phyloP scores from a whole-genome alignment of 805 yeast species.

The Candida gorgasii region DNA sequence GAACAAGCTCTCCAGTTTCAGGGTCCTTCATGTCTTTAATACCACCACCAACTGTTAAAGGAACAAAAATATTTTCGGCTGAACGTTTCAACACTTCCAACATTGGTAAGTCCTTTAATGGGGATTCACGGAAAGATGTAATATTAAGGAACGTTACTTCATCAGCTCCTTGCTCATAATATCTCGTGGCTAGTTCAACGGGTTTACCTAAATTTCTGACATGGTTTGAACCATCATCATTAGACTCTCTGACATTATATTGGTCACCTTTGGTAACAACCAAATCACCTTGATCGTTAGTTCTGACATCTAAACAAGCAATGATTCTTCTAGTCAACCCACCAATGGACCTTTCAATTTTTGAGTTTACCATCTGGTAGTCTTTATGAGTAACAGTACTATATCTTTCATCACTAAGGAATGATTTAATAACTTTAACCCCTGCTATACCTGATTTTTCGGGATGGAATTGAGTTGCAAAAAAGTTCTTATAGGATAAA shows the following conservation, averaged over 20 bases:
- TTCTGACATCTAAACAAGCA: constrained; percentile 96
- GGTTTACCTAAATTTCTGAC: constrained; percentile 97
- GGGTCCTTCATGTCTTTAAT: constrained; percentile 89
- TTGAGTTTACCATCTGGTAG: constrained; percentile 18
- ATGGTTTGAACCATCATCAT: constrained; percentile 41
- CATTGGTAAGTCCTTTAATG: constrained; percentile 93
- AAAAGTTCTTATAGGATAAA: constrained; percentile 67
- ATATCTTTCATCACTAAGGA: constrained; percentile 50
- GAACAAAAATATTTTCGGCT: constrained; percentile 91
- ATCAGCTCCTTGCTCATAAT: constrained; percentile 94
- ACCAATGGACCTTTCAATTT: constrained; percentile 33
- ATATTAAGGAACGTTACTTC: constrained; percentile 94
- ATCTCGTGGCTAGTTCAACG: constrained; percentile 86
- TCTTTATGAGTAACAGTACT: constrained; percentile 21
- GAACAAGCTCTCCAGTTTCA: constrained; percentile 64
- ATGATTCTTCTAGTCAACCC: constrained; percentile 90
- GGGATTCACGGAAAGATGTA: constrained; percentile 94
- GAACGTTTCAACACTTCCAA: constrained; percentile 79
- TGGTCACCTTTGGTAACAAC: constrained; percentile 99
- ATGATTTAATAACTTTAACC: constrained; percentile 68
- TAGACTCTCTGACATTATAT: constrained; percentile 85
- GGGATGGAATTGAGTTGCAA: constrained; percentile 99
- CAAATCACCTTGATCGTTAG: constrained; percentile 91
- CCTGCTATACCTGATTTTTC: constrained; percentile 96
- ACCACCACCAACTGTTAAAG: constrained; percentile 98